Evolutionary conservation across 1,284 basidiomycete genomes (phyloP).

Genomic region (Microbotryum intermedium): DNA sequence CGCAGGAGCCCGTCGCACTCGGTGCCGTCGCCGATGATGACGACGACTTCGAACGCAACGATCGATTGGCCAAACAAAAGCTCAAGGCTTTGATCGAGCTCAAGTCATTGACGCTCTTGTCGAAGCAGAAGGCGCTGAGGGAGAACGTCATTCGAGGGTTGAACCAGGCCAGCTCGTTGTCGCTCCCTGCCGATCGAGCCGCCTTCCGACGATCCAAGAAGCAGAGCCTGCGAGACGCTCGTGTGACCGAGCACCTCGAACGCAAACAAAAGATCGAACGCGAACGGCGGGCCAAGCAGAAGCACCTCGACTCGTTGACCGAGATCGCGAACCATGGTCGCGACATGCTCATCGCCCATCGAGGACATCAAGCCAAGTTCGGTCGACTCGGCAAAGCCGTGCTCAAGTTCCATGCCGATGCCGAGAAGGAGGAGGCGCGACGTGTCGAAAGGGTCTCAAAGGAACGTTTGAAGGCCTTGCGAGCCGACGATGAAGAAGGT

Average conservation of each 20-base stretch:
- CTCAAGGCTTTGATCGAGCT: slow-evolving; percentile 88
- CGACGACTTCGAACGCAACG: slow-evolving; percentile 35
- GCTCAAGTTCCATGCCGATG: slow-evolving; percentile 43
- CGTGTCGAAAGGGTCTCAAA: slow-evolving; percentile 92
- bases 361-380: slow-evolving; percentile 41
- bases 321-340: slow-evolving; percentile 81
- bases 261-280: slow-evolving; percentile 85
- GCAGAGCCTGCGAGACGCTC: slow-evolving; percentile 79
- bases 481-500: slow-evolving; percentile 97
- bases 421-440: slow-evolving; percentile 44
- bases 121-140: slow-evolving; percentile 79
- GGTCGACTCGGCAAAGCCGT: slow-evolving; percentile 45
- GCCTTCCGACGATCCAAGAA: slow-evolving; percentile 85
- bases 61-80: slow-evolving; percentile 46
- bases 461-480: slow-evolving; percentile 95
- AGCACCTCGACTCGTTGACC: slow-evolving; percentile 87
- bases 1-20: slow-evolving; percentile 38
- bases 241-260: slow-evolving; percentile 82
- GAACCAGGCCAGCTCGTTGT: slow-evolving; percentile 80
- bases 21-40: slow-evolving; percentile 39
- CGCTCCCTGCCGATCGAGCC: slow-evolving; percentile 64
- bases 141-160: slow-evolving; percentile 80
- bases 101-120: slow-evolving; percentile 79
- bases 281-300: slow-evolving; percentile 88
- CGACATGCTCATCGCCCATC: slow-evolving; percentile 57